Percentiles rank a stretch among this genome's conserved stretches.
phyloP scores from a whole-genome alignment of 1,284 basidiomycete genomes.

The Marasmius oreades region DNA sequence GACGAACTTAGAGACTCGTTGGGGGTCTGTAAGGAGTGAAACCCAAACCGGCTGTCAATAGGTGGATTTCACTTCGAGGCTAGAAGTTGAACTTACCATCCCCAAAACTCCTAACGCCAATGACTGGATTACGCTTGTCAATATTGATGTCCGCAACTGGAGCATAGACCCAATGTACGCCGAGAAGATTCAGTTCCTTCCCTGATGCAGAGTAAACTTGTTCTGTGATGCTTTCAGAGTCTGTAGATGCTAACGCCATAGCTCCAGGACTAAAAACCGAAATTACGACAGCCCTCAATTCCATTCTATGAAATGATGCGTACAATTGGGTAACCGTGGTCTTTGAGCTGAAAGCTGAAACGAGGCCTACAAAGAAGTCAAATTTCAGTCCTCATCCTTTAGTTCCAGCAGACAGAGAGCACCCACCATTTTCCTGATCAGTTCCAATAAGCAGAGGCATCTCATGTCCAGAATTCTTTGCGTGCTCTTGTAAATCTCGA shows the following conservation, averaged over 20 bases:
- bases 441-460: constrained; percentile 61
- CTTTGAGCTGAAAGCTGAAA: neutral
- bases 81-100: constrained; percentile 41
- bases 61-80: neutral
- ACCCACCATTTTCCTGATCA: constrained; percentile 67
- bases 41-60: neutral
- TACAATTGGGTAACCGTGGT: neutral
- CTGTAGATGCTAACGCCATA: constrained; percentile 63
- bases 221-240: constrained; percentile 41
- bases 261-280: constrained; percentile 53
- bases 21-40: constrained; percentile 40
- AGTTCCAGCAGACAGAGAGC: neutral
- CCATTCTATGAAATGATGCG: neutral
- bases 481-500: constrained; percentile 47
- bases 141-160: constrained; percentile 71
- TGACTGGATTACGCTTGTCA: constrained; percentile 64
- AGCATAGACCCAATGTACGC: constrained; percentile 68
- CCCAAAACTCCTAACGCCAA: constrained; percentile 68
- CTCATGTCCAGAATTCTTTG: constrained; percentile 52
- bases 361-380: neutral
- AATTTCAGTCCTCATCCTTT: neutral
- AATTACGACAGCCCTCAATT: constrained; percentile 4
- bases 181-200: constrained; percentile 53
- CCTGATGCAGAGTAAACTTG: constrained; percentile 47
- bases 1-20: constrained; percentile 45